phyloP scores from a whole-genome alignment of 352 stramenopile genomes.

The Globisporangium paroecandrum region DNA sequence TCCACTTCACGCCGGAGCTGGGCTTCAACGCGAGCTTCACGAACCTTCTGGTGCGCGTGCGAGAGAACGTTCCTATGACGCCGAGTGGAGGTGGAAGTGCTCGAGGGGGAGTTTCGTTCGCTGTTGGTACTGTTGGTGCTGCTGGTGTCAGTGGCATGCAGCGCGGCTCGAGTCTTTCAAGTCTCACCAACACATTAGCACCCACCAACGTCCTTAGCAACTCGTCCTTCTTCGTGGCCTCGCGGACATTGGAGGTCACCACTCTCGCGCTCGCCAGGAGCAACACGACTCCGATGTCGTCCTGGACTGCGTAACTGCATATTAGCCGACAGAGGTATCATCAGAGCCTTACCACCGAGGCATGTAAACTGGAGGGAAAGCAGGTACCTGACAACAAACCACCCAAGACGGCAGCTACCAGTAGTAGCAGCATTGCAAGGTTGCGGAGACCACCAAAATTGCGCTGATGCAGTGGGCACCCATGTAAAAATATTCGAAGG shows the following conservation, averaged over 20 bases:
- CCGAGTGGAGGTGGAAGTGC: background rate
- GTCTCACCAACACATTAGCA: background rate
- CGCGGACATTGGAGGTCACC: background rate
- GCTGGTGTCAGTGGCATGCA: background rate
- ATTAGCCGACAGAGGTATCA: background rate
- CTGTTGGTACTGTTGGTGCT: background rate
- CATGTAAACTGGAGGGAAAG: background rate
- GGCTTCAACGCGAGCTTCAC: conserved; percentile 76
- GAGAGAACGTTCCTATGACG: conserved; percentile 31
- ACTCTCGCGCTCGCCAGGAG: background rate
- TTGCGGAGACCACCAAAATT: background rate
- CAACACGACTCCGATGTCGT: conserved; percentile 3
- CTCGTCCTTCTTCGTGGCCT: conserved; percentile 5
- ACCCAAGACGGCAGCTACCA: background rate
- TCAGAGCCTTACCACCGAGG: no score
- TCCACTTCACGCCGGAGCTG: conserved; percentile 78
- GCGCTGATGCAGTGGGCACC: background rate
- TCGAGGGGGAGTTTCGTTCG: background rate
- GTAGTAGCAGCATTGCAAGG: background rate
- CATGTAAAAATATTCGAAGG: background rate
- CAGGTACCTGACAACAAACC: no score
- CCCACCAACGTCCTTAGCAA: background rate
- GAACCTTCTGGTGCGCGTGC: conserved; percentile 42
- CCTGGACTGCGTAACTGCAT: background rate
- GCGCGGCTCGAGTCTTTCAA: background rate